phyloP scores from a whole-genome alignment of 495 filamentous ascomycete species.

The Halenospora varia region DNA sequence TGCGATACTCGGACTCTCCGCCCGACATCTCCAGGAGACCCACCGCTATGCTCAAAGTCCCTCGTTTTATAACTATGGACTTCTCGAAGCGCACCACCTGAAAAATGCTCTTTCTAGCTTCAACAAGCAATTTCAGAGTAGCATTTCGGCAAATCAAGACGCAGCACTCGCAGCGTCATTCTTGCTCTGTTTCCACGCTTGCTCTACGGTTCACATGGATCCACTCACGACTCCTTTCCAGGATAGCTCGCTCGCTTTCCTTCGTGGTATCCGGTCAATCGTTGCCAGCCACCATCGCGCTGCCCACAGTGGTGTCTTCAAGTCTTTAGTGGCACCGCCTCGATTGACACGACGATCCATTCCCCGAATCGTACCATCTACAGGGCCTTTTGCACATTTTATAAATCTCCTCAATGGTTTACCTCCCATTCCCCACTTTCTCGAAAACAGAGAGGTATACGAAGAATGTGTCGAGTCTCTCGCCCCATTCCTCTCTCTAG shows the following conservation, averaged over 20 bases:
- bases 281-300: neutral
- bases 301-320: neutral
- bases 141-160: neutral
- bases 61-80: neutral
- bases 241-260: conserved; percentile 9
- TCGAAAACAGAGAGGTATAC: conserved; percentile 1
- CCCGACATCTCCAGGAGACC: conserved; percentile 3
- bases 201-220: conserved; percentile 6
- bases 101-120: conserved; percentile 5
- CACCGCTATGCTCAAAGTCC: neutral
- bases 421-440: neutral
- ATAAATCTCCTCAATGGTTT: conserved; percentile 5
- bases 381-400: neutral
- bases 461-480: conserved; percentile 7
- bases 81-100: conserved; percentile 1
- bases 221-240: neutral
- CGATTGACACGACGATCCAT: neutral
- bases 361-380: neutral
- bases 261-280: conserved; percentile 3
- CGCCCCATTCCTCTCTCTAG: neutral
- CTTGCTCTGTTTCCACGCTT: conserved; percentile 4
- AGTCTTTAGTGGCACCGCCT: neutral
- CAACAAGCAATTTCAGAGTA: neutral
- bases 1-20: conserved; percentile 5
- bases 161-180: conserved; percentile 9